phyloP scores from a whole-genome alignment of 345 rosid genomes.

The Hevea brasiliensis region DNA sequence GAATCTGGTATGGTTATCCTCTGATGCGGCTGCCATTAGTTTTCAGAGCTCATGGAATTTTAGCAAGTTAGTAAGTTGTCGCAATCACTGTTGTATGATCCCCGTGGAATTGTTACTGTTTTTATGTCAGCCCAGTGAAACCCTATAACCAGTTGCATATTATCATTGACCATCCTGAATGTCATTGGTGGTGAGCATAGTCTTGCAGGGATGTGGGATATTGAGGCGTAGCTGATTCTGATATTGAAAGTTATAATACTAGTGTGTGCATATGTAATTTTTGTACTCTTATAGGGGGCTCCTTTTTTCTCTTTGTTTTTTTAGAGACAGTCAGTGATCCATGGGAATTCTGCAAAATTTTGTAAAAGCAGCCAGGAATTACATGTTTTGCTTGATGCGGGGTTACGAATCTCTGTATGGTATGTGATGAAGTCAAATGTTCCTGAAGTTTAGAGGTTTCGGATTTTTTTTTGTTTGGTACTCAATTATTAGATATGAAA shows the following conservation, averaged over 20 bases:
- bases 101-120: not conserved
- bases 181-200: not conserved
- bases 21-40: not conserved
- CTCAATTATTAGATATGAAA: no score
- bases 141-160: not conserved
- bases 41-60: not conserved
- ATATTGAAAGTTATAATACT: conserved; percentile 7
- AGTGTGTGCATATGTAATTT: conserved; percentile 27
- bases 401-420: no score
- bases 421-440: not conserved
- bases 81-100: not conserved
- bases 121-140: not conserved
- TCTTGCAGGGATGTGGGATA: not conserved
- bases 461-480: no score
- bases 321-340: not conserved
- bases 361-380: not conserved
- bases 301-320: not conserved
- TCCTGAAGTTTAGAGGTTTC: not conserved
- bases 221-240: not conserved
- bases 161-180: not conserved
- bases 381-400: not conserved
- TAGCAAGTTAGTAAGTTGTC: conserved; percentile 4
- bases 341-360: not conserved
- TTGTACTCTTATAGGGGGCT: conserved; percentile 7
- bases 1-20: not conserved